phyloP scores from a whole-genome alignment of 2,329 filamentous ascomycete genomes.

The Phialophora tarda region DNA sequence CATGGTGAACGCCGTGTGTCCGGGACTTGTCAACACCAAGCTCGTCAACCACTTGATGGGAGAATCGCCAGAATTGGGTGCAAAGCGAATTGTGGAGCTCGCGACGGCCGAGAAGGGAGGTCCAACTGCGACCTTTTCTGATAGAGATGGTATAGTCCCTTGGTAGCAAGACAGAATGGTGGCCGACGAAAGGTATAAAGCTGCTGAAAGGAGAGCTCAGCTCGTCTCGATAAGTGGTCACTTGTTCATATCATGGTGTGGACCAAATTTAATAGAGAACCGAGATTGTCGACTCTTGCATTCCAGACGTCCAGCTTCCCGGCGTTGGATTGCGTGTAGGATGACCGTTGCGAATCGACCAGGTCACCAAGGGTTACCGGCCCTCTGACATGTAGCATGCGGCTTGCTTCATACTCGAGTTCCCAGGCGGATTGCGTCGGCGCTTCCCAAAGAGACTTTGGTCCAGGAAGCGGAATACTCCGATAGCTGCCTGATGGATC shows the following conservation, averaged over 20 bases:
- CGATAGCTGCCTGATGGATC: constrained; percentile 10
- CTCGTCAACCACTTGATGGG: constrained; percentile 13
- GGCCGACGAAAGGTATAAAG: not conserved
- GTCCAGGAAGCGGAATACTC: constrained; percentile 14
- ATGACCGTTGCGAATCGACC: constrained; percentile 14
- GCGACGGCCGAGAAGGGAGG: constrained; percentile 17
- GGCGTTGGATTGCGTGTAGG: constrained; percentile 1
- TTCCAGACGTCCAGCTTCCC: constrained; percentile 28
- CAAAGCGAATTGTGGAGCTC: constrained; percentile 28
- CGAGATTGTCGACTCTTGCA: constrained; percentile 25
- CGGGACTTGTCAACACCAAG: constrained; percentile 24
- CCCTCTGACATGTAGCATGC: constrained; percentile 8
- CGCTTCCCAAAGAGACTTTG: constrained; percentile 29
- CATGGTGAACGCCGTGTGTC: constrained; percentile 26
- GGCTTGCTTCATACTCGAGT: constrained; percentile 20
- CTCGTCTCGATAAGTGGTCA: not conserved
- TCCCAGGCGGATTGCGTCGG: constrained; percentile 19
- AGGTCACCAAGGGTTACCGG: constrained; percentile 17
- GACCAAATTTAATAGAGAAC: constrained; percentile 21
- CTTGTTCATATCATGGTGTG: constrained; percentile 21
- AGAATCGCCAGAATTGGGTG: constrained; percentile 22
- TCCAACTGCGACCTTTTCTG: constrained; percentile 26
- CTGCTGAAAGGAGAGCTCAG: not conserved
- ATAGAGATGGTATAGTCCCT: constrained; percentile 22
- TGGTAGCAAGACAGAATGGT: constrained; percentile 16